Base-by-base conservation (phyloP, 768 basidiomycete genomes). In the Xanthoconium stramineum region DNA sequence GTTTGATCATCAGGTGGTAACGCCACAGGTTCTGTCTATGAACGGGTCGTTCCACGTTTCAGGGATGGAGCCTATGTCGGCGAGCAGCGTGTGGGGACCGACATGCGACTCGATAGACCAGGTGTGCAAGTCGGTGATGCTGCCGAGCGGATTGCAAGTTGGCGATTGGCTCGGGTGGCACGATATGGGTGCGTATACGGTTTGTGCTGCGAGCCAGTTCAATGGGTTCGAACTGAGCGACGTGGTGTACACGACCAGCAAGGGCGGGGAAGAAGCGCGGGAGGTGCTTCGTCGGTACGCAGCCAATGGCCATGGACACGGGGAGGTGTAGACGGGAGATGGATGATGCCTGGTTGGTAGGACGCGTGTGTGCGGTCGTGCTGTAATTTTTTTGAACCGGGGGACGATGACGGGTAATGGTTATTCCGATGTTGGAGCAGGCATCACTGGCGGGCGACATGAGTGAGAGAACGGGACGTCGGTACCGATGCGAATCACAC, bases 121-220 rank as follows among this genome's bases (percentile, higher is more conserved):
- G 69, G 94, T 99, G 55, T 87, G 80, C 66, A 78, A 79, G 62
- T 79, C 75, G 56, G 79, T 78, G 50, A 77, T 72, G 66, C 78
- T 91, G 59, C 94, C 91, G 5, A 73, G 73, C 32, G 80, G 80
- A 1, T 78, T 98, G 51, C 80, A 82, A 56, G 94, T 97, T 8
- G 97, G 97, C 8, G 97, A 99, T 70, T 99, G 97, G 97, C 82
- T 99, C 17, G 91, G 89, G n/a, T 99, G 95, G 76, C 86, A 88
- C 54, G 87, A 92, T 69, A 98, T 99, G 97, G 97, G 97, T 32
- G 97, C 97, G 33, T 99, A 99, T 76, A 98, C 97, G n/a, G 76
- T 94, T 57, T 97, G 94, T 68, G 97, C 97, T 0, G 94, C 97
- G 51, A 94, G 91, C 74, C 88, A 87, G 75, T 98, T 98, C 79